Base-by-base conservation (phyloP, 768 basidiomycete species). In the Naganishia friedmannii region DNA sequence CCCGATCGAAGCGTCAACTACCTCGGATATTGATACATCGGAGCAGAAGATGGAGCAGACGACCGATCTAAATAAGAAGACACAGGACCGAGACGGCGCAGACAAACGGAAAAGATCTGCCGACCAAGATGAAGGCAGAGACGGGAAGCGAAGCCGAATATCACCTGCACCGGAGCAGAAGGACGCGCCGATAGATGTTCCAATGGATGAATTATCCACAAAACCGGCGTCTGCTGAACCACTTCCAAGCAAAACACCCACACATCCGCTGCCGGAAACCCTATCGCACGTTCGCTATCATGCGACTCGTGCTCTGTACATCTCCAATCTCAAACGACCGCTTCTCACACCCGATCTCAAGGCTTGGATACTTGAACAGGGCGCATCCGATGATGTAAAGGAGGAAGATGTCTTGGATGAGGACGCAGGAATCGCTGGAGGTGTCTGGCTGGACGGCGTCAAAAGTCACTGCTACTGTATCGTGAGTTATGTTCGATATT, bases 291-390 rank as follows among this genome's bases (percentile, higher is more conserved):
- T 78, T 26, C 67, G 63, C 3, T 76, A 81, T 66, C 80, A 76
- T 17, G 79, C 81, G 0, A 80, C 80, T 0, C 70, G 68, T 13
- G 73, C 75, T 1, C 29, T 82, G 9, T 80, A 79, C 74, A 79
- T 82, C 65, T 69, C 73, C 39, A 78, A 79, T 65, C 75, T 82
- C 5, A 74, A 75, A 26, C 75, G 81, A 60, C 81, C 81, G 51
- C 68, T 81, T 8, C 71, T 75, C 0, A 70, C 72, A 23, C 39
- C 75, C 0, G 70, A 73, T 15, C 66, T 82, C 26, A 75, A 77
- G 56, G 77, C 75, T 19, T 72, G 70, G 45, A 60, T 75, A 57
- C 63, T 67, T 17, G 60, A 58, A 37, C 58, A 71, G 32, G 73
- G 74, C 0, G 42, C 39, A 8, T 63, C 60, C 23, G 57, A 58